phyloP scores from a whole-genome alignment of 768 basidiomycete species.

The Dentipellis fragilis region DNA sequence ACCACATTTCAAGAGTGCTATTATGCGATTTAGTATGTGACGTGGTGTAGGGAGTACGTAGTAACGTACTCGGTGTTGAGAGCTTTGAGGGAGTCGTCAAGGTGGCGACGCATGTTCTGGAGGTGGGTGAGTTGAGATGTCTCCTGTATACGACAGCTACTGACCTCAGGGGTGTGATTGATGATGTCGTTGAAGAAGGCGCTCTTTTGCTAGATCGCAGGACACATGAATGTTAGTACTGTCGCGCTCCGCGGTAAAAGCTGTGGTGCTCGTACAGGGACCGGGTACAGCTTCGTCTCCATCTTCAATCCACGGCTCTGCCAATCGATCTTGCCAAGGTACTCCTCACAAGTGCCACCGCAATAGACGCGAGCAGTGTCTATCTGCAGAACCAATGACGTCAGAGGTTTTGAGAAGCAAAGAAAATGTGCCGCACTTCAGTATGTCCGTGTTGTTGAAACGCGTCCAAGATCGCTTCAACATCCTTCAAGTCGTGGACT shows the following conservation, averaged over 20 bases:
- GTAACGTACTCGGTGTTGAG: slow-evolving; percentile 36
- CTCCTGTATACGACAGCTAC: not conserved
- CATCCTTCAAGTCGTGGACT: slow-evolving; percentile 36
- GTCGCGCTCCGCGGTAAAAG: no score
- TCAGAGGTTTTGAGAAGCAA: no score
- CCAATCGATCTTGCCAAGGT: slow-evolving; percentile 40
- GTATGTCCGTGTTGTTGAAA: slow-evolving; percentile 47
- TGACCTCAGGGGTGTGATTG: slow-evolving; percentile 17
- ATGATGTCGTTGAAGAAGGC: slow-evolving; percentile 1
- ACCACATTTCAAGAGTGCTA: slow-evolving; percentile 33
- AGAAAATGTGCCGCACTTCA: slow-evolving; percentile 25
- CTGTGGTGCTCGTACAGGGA: slow-evolving; percentile 30
- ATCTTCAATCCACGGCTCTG: slow-evolving; percentile 39
- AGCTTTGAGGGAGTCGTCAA: slow-evolving; percentile 27
- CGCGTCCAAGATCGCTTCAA: slow-evolving; percentile 41
- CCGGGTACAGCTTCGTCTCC: slow-evolving; percentile 51
- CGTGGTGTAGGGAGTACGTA: slow-evolving; percentile 1
- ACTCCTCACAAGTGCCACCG: slow-evolving; percentile 24
- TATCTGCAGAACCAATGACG: slow-evolving; percentile 10
- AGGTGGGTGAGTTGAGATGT: not conserved
- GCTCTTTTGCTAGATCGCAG: no score
- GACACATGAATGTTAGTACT: no score
- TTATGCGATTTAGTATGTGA: not conserved
- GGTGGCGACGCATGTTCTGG: slow-evolving; percentile 25
- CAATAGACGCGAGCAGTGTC: slow-evolving; percentile 20